Evolutionary conservation across 768 basidiomycete genomes (phyloP).

Genomic region (Amanita molliuscula): DNA sequence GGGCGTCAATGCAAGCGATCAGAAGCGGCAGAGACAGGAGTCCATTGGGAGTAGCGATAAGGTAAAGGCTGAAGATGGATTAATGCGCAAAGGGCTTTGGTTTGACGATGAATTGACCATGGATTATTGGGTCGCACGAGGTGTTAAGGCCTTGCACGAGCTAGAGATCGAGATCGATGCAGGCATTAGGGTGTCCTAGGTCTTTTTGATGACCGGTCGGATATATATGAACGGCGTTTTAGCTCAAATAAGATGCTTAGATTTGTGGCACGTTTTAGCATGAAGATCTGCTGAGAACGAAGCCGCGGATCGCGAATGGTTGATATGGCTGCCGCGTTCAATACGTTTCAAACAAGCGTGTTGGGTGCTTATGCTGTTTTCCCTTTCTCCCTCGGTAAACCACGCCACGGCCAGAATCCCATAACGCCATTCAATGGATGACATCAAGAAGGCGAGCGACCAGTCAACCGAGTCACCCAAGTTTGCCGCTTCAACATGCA

Average conservation of each 20-base stretch:
- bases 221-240: neutral
- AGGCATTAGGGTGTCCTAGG: constrained; percentile 1
- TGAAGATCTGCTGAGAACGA: constrained; percentile 8
- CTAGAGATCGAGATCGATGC: constrained; percentile 2
- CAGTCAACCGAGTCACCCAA: no score
- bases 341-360: neutral
- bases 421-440: no score
- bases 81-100: neutral
- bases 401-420: no score
- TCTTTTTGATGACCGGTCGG: neutral
- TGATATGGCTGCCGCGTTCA: neutral
- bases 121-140: constrained; percentile 4
- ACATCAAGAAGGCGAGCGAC: no score
- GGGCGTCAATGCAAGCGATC: neutral
- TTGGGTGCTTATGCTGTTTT: no score
- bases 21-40: neutral
- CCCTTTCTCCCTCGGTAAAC: no score
- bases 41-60: neutral
- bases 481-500: no score
- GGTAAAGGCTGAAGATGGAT: neutral
- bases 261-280: neutral
- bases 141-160: constrained; percentile 2
- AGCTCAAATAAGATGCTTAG: neutral
- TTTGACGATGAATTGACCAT: constrained; percentile 2
- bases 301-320: neutral